A percentile compares a stretch with the other conserved stretches of the same genome.
Evolutionary conservation across 1,284 basidiomycete genomes (phyloP).

Genomic region (Irpex sp.): DNA sequence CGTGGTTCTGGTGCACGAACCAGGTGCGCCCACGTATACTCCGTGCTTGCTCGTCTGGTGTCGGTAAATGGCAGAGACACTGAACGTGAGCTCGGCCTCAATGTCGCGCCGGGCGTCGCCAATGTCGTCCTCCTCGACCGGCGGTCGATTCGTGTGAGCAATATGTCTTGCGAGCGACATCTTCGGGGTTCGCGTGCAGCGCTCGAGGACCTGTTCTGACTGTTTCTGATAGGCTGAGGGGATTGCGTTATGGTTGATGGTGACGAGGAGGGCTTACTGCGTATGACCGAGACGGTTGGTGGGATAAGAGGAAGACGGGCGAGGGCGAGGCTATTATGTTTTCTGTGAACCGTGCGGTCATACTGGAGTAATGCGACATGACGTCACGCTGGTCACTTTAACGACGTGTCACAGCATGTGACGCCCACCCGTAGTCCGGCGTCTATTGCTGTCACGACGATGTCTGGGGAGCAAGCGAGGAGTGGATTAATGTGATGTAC

Average conservation of each 20-base stretch:
- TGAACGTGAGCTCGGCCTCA: constrained; percentile 18
- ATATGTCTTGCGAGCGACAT: not conserved
- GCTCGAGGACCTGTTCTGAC: not conserved
- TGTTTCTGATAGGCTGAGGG: not conserved
- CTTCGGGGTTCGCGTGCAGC: not conserved
- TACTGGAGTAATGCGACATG: not conserved
- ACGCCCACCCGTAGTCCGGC: not conserved
- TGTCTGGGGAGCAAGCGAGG: not conserved
- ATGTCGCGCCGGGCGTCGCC: not conserved
- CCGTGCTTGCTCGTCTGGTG: constrained; percentile 19
- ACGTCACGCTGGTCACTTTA: not conserved
- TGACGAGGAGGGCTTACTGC: not conserved
- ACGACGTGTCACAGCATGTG: not conserved
- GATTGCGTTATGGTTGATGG: not conserved
- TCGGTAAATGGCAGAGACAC: constrained; percentile 20
- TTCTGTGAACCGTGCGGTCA: not conserved
- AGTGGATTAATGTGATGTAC: not conserved
- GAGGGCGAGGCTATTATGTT: not conserved
- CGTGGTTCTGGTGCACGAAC: constrained; percentile 9
- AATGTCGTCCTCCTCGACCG: not conserved
- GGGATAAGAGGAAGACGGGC: not conserved
- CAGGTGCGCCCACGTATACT: constrained; percentile 25
- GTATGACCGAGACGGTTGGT: not conserved
- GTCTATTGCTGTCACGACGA: not conserved
- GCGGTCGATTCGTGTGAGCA: not conserved